These are phyloP conservation scores for Candida corydali DNA, from an alignment of 805 yeast species.

Conservation along the genomic window DNA sequence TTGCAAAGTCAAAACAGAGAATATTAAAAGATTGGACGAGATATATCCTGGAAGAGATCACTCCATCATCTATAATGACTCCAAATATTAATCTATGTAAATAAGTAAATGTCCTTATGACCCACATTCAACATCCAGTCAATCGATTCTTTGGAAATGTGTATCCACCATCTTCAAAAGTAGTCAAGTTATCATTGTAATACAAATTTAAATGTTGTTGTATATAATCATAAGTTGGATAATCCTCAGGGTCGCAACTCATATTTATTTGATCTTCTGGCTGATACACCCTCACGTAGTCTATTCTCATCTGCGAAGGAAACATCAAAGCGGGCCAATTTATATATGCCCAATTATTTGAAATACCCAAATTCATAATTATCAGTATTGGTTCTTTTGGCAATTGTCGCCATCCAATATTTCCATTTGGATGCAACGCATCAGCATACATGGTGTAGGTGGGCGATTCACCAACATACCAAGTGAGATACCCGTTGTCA, in stretches of 20 bases:
- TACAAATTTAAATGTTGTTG: slow-evolving; percentile 64
- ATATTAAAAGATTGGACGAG: slow-evolving; percentile 13
- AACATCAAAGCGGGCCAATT: slow-evolving; percentile 77
- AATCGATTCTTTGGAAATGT: slow-evolving; percentile 31
- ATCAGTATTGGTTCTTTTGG: slow-evolving; percentile 90
- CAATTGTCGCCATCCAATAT: slow-evolving; percentile 72
- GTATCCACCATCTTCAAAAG: slow-evolving; percentile 72
- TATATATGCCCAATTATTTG: slow-evolving; percentile 86
- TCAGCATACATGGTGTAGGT: slow-evolving; percentile 65
- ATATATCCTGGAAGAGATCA: slow-evolving; percentile 15
- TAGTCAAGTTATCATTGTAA: slow-evolving; percentile 57
- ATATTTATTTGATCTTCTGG: slow-evolving; percentile 53
- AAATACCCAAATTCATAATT: slow-evolving; percentile 78
- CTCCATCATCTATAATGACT: slow-evolving; percentile 13
- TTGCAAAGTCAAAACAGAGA: slow-evolving; percentile 8
- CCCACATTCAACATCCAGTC: slow-evolving; percentile 8
- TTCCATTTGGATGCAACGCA: slow-evolving; percentile 84
- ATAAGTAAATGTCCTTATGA: not conserved
- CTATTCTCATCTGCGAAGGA: slow-evolving; percentile 71
- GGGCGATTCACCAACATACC: slow-evolving; percentile 77
- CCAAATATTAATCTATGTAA: not conserved
- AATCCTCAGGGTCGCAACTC: slow-evolving; percentile 79
- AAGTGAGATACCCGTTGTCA: slow-evolving; percentile 66
- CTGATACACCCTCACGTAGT: slow-evolving; percentile 84
- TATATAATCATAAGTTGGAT: slow-evolving; percentile 82